Evolutionary conservation across 495 filamentous ascomycete species (phyloP).

Genomic region (Penicillium coffeae): DNA sequence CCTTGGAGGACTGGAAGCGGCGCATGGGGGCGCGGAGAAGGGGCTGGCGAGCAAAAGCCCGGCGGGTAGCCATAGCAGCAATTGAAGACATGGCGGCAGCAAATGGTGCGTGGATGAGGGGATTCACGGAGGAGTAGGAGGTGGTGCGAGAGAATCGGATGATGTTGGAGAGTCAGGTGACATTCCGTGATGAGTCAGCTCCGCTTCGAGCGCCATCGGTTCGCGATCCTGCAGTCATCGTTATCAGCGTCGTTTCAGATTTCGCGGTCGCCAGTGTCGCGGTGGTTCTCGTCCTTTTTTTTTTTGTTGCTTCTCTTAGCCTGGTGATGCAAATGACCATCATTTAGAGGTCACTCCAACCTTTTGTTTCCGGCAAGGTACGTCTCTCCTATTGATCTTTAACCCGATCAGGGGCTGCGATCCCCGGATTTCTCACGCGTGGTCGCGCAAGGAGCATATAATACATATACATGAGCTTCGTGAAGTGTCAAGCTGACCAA

Average conservation of each 20-base stretch:
- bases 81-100: constrained; percentile 51
- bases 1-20: constrained; percentile 44
- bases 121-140: constrained; percentile 15
- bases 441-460: background rate
- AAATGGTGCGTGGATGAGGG: constrained; percentile 16
- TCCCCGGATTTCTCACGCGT: background rate
- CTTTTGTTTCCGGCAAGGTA: background rate
- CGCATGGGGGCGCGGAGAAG: constrained; percentile 39
- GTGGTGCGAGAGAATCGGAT: constrained; percentile 35
- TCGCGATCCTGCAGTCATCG: background rate
- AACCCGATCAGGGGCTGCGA: background rate
- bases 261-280: background rate
- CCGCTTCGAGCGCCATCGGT: constrained; percentile 6
- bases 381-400: background rate
- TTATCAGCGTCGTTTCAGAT: background rate
- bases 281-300: background rate
- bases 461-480: background rate
- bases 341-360: no score
- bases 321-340: background rate
- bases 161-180: constrained; percentile 40
- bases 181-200: constrained; percentile 27
- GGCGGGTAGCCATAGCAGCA: constrained; percentile 49
- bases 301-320: background rate
- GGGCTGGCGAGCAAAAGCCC: constrained; percentile 46
- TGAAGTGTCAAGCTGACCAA: background rate